phyloP scores from a whole-genome alignment of 23 red algal species.

The Gracilaria domingensis region DNA sequence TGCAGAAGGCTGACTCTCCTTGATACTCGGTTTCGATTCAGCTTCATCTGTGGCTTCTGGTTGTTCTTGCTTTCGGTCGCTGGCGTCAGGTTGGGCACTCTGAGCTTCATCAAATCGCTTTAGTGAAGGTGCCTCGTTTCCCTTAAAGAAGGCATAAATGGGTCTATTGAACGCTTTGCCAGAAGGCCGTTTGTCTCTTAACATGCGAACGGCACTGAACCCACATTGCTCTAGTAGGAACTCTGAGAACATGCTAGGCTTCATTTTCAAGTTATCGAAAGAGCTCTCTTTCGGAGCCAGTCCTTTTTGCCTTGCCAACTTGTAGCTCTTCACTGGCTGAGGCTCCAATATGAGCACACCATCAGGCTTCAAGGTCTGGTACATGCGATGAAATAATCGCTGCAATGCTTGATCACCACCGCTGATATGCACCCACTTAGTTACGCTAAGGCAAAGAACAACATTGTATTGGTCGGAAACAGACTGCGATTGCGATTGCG shows the following conservation, averaged over 20 bases:
- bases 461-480: conserved; percentile 55
- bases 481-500: neutral
- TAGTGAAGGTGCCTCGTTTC: conserved; percentile 11
- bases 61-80: neutral
- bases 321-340: conserved; percentile 74
- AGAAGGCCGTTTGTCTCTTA: conserved; percentile 35
- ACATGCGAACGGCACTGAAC: conserved; percentile 42
- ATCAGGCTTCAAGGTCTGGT: conserved; percentile 29
- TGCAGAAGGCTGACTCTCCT: neutral
- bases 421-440: conserved; percentile 85
- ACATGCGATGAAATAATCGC: conserved; percentile 56
- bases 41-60: neutral
- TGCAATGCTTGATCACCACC: conserved; percentile 65
- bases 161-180: conserved; percentile 71
- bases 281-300: conserved; percentile 28
- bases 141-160: conserved; percentile 63
- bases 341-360: conserved; percentile 82
- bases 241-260: conserved; percentile 47
- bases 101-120: neutral
- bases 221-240: conserved; percentile 48
- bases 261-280: conserved; percentile 48
- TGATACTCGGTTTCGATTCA: neutral
- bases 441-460: conserved; percentile 77
- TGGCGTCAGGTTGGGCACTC: neutral
- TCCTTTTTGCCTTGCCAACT: conserved; percentile 53